Evolutionary conservation across 495 filamentous ascomycete genomes (phyloP), one percentile per base, ranked within the genome.

Genomic region (Neurospora sp.): DNA sequence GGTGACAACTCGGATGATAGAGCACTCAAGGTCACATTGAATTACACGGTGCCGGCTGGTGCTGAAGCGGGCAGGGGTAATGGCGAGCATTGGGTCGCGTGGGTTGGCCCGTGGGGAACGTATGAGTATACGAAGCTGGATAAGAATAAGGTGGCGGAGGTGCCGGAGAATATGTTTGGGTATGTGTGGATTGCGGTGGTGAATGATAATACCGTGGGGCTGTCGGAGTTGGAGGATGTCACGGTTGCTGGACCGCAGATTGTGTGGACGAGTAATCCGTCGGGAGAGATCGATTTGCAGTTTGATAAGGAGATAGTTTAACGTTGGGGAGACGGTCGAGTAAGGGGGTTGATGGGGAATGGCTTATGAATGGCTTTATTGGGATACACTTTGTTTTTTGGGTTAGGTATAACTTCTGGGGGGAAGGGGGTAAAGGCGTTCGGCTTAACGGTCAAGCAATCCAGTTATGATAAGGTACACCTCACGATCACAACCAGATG

Each of bases 191-290:
- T 75, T 38, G 81, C 79, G 23, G 70, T 83, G 39, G 78, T 78
- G 23, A 82, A 71, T 46, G 71, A 76, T 54, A 62, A 77, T 4
- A 79, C 70, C 3, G 73, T 76, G 5, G 72, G 72, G 39, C 73
- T 77, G 31, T 27, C 72, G 14, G 78, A 82, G 14, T 44, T 82
- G 10, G 73, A 70, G 41, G 66, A 42, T 9, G 73, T 76, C 14
- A 72, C 79, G n/a, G 78, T 82, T 70, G 82, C 83, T 10, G 83
- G 82, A 6, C 83, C 83, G 6, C 77, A 81, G 75, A 77, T 83
- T 75, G 70, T 83, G 8, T 84, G 83, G 83, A 75, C 79, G 10
- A 75, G 75, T 40, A 75, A 81, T 46, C 79, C 79, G 73, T 79
- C 41, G 31, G 66, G 31, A 12, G 66, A 69, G 9, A 35, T 35